A percentile compares a stretch with the other conserved stretches of the same genome.
Conservation (phyloP, 345 rosid genomes). For the Diplotaxis tenuifolia region DNA sequence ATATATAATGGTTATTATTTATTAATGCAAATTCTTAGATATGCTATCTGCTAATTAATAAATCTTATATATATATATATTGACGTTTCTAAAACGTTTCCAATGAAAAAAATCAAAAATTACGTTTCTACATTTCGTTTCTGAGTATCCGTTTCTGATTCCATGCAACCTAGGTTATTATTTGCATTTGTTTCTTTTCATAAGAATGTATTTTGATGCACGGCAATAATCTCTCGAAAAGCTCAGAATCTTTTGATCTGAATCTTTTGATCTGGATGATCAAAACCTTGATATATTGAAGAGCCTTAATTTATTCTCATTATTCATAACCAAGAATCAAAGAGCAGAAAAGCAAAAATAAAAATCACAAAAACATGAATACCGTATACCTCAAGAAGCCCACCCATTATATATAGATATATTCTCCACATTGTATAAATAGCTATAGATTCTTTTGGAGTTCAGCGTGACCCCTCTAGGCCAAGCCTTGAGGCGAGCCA, state of each 20-base stretch:
- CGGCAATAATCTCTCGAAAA: conserved; percentile 17
- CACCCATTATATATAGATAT: background rate
- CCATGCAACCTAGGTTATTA: too few relatives aligned
- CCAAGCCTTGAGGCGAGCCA: conserved; percentile 70
- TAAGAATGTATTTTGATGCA: conserved; percentile 9
- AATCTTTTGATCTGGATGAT: too few relatives aligned
- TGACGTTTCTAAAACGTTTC: too few relatives aligned
- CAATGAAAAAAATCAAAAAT: too few relatives aligned
- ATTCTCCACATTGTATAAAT: conserved; percentile 17
- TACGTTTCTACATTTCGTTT: too few relatives aligned
- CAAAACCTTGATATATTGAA: background rate
- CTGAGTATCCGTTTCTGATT: too few relatives aligned
- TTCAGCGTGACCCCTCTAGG: conserved; percentile 59
- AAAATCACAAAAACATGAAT: conserved; percentile 17
- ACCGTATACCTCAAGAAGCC: conserved; percentile 35
- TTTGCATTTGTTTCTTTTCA: background rate
- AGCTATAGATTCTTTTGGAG: background rate
- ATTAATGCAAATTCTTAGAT: too few relatives aligned
- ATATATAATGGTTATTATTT: too few relatives aligned
- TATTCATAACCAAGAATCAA: conserved; percentile 35
- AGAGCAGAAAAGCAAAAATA: background rate
- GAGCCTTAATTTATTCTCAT: conserved; percentile 7
- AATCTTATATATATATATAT: too few relatives aligned
- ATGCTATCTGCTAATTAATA: too few relatives aligned
- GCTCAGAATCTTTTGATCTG: background rate